phyloP scores from a whole-genome alignment of 805 yeast genomes.

The Cyberlindnera amylophila region DNA sequence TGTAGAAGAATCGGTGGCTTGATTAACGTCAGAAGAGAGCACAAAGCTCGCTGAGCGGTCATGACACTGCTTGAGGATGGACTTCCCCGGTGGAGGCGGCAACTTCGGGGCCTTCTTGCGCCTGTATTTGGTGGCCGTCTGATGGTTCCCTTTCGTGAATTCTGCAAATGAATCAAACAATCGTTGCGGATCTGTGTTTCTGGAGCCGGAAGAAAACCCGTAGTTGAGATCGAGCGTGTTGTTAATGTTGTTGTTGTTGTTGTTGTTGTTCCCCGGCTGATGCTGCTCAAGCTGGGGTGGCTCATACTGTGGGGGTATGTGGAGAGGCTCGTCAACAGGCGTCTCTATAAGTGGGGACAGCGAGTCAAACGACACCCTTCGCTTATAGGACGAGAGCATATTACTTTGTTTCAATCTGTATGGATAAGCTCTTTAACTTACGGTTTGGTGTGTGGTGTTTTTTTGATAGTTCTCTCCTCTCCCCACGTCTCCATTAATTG shows the following conservation, averaged over 20 bases:
- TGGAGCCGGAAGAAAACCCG: slow-evolving; percentile 20
- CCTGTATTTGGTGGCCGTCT: slow-evolving; percentile 1
- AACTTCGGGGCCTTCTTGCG: slow-evolving; percentile 21
- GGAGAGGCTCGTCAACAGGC: slow-evolving; percentile 21
- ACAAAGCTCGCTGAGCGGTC: not conserved
- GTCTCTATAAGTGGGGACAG: slow-evolving; percentile 18
- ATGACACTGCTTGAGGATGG: slow-evolving; percentile 19
- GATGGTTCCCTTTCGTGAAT: not conserved
- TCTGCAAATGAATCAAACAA: slow-evolving; percentile 15
- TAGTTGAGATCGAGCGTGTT: slow-evolving; percentile 20
- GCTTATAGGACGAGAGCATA: slow-evolving; percentile 14
- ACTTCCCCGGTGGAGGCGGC: slow-evolving; percentile 25
- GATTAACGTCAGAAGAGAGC: too few relatives aligned
- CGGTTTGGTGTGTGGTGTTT: too few relatives aligned
- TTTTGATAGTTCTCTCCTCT: too few relatives aligned
- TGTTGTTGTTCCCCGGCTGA: not conserved
- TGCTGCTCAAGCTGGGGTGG: not conserved
- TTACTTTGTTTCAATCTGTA: not conserved
- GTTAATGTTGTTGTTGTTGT: too few relatives aligned
- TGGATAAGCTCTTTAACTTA: not conserved
- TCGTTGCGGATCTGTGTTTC: slow-evolving; percentile 16
- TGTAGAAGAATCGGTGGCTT: not conserved
- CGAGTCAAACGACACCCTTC: slow-evolving; percentile 27
- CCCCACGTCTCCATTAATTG: too few relatives aligned
- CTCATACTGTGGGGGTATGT: slow-evolving; percentile 26